Evolutionary conservation across 1,284 basidiomycete species (phyloP), one percentile per base, ranked within the genome.

Genomic region (Ganoderma leucocontextum): DNA sequence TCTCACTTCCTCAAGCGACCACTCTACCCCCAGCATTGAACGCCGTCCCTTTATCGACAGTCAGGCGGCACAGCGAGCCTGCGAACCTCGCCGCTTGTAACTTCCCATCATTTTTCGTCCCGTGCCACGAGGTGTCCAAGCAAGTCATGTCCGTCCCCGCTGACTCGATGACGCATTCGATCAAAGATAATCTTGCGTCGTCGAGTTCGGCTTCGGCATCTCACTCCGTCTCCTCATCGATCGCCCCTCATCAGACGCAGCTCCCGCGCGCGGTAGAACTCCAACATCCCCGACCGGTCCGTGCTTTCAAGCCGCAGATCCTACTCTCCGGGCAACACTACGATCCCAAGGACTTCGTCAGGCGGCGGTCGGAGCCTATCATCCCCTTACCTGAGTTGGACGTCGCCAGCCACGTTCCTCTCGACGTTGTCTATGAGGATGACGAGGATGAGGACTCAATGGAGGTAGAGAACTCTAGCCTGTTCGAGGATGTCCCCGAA

Each of bases 281-380:
- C 60, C 60, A 65, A 63, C 66, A 68, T 52, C 71, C 71, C 39
- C 70, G 60, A 62, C 71, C 71, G 69, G 71, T 72, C 69, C 71
- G 71, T 65, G 69, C 62, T 5, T 72, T 62, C 67, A 72, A 72
- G 69, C 71, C 71, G 67, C 71, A 69, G 63, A 70, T 72, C 69
- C 53, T 72, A 38, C 66, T 64, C 17, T 70, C 63, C 10, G 69
- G 65, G 58, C n/a, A 36, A 36, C 66, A 70, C 6, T 72, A 70
- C 58, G 71, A 72, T 35, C 71, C 71, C 57, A 70, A 72, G 36
- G 69, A 72, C 61, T 72, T 72, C 41, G 63, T 70, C 60, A 66
- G 71, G 63, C 62, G 71, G 39, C 63, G 64, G 55, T 72, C 71
- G 57, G 71, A 68, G 61, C 71, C 71, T 44, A 36, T 72, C 22